A percentile compares a stretch with the other conserved stretches of the same genome.
These are phyloP conservation scores for Penstemon newberryi DNA, from an alignment of 257 asterid genomes.

Conservation along the genomic window DNA sequence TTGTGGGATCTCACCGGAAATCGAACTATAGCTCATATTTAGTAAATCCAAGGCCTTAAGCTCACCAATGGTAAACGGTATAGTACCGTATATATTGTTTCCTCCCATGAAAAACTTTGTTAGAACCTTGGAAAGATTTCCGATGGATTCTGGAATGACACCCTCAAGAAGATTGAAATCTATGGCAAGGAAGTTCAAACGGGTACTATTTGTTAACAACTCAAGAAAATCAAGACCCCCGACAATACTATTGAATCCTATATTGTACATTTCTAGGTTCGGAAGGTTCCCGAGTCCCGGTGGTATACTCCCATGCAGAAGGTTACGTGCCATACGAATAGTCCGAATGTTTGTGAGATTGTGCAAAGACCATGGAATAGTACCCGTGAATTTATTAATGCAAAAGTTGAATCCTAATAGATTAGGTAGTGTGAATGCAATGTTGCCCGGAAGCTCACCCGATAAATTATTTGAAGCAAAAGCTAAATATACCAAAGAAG, in stretches of 20 bases:
- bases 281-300: conserved; percentile 63
- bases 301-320: conserved; percentile 56
- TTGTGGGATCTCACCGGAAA: conserved; percentile 54
- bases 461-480: conserved; percentile 41
- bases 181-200: conserved; percentile 45
- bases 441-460: conserved; percentile 48
- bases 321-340: conserved; percentile 54
- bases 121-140: conserved; percentile 54
- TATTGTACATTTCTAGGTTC: conserved; percentile 46
- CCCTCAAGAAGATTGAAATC: conserved; percentile 52
- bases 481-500: conserved; percentile 45
- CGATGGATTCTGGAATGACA: conserved; percentile 51
- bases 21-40: conserved; percentile 30
- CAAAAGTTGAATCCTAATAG: conserved; percentile 49
- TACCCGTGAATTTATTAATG: conserved; percentile 56
- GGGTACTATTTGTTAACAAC: conserved; percentile 43
- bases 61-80: conserved; percentile 54
- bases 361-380: conserved; percentile 57
- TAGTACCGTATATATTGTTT: conserved; percentile 40
- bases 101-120: conserved; percentile 45
- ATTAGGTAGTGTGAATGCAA: conserved; percentile 53
- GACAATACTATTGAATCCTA: conserved; percentile 44
- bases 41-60: conserved; percentile 42
- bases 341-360: conserved; percentile 54
- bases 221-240: conserved; percentile 43